These are phyloP conservation scores for Cicer yamashitae DNA, from an alignment of 306 rosid genomes.

Conservation along the genomic window DNA sequence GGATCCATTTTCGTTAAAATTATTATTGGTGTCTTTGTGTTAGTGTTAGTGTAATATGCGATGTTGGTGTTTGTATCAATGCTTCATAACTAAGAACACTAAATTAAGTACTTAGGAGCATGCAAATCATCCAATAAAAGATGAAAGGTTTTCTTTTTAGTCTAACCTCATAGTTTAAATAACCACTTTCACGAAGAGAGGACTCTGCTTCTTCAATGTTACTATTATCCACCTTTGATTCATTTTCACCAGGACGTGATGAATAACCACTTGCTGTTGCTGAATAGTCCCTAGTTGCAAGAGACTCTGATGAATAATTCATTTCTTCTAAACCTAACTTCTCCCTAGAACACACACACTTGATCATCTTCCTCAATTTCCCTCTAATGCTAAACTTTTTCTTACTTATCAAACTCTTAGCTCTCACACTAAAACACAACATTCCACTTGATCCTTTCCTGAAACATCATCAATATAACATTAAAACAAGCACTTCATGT, in stretches of 20 bases:
- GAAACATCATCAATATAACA: slow-evolving; percentile 42
- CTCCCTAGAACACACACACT: slow-evolving; percentile 78
- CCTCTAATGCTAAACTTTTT: slow-evolving; percentile 47
- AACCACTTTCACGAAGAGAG: slow-evolving; percentile 93
- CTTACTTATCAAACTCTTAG: slow-evolving; percentile 57
- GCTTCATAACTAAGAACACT: not conserved
- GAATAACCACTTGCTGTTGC: slow-evolving; percentile 92
- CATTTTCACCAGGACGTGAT: slow-evolving; percentile 75
- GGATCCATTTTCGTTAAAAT: too few species aligned
- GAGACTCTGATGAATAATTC: slow-evolving; percentile 77
- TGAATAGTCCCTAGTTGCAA: slow-evolving; percentile 92
- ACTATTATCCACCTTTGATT: slow-evolving; percentile 69
- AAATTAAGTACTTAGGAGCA: not conserved
- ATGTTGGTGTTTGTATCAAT: too few species aligned
- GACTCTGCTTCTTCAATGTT: slow-evolving; percentile 96
- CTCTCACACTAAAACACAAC: slow-evolving; percentile 60
- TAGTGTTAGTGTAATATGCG: too few species aligned
- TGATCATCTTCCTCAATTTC: slow-evolving; percentile 67
- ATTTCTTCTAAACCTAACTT: slow-evolving; percentile 63
- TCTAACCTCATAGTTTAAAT: slow-evolving; percentile 88
- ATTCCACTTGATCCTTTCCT: slow-evolving; percentile 54
- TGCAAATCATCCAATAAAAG: slow-evolving; percentile 3
- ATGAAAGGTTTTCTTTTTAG: not conserved
- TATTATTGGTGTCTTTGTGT: too few species aligned
- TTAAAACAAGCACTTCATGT: not conserved